Evolutionary conservation across 2,329 filamentous ascomycete species (phyloP), one percentile per base, ranked within the genome.

Genomic region (Thyridium curvatum): DNA sequence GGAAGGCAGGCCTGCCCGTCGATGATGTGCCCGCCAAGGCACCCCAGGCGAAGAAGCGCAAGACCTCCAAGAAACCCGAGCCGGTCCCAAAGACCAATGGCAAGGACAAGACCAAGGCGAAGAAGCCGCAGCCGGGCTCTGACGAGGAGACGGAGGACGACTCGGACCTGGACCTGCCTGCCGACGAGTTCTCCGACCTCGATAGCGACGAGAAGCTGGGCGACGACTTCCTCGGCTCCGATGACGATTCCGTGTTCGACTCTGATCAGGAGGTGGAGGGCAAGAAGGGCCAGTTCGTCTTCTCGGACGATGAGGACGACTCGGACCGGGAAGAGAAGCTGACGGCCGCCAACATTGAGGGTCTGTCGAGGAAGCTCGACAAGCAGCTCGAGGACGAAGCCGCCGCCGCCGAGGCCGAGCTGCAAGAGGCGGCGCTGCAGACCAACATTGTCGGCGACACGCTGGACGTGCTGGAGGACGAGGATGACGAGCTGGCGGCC

Each of bases 231-330:
- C 56, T 82, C 30, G 72, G 66, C 30, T 76, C 71, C 0, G 77
- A 77, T 46, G 71, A 72, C 36, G 67, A 69, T 49, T 82, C 82
- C 0, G 76, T 82, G 35, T 74, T 79, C 52, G 85, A 91, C 56
- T 91, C 86, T 12, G 86, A 90, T 46, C 74, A 79, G 32, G 77
- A 79, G 21, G 62, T 62, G 17, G 66, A 66, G 38, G 56, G 63
- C 60, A 56, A 72, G 63, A 58, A 74, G 48, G 61, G 60, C 44
- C 66, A 74, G 52, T 78, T 82, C 47, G 87, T 95, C 71, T 98
- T 94, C 71, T 97, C 93, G 0, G 93, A 97, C 44, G 93, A 98
- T 55, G 89, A 97, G 47, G 91, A 97, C 47, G 83, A 89, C 37
- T 90, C 85, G 1, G 88, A 94, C 52, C 83, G 80, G 5, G 88